phyloP scores from a whole-genome alignment of 2,329 filamentous ascomycete species.

The Exophiala lecanii-corni region DNA sequence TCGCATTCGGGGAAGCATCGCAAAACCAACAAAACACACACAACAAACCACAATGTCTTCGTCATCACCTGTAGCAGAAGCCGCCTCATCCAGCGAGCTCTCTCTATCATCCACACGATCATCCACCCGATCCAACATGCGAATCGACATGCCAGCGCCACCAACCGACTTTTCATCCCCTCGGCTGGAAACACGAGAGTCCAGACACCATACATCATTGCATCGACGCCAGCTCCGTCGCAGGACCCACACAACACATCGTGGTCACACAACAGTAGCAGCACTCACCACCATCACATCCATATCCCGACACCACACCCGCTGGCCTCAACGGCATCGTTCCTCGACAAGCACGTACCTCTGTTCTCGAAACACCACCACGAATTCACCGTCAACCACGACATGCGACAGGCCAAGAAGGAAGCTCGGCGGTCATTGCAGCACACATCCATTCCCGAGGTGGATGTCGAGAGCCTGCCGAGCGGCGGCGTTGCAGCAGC shows the following conservation, averaged over 20 bases:
- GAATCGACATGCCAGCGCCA: constrained; percentile 12
- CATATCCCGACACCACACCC: constrained; percentile 20
- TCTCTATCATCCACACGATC: constrained; percentile 7
- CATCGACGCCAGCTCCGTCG: constrained; percentile 9
- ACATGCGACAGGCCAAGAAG: constrained; percentile 10
- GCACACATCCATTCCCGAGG: constrained; percentile 14
- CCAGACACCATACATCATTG: constrained; percentile 7
- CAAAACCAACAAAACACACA: too few species aligned
- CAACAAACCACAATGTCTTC: not conserved
- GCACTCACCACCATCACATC: constrained; percentile 7
- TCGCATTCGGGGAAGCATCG: too few species aligned
- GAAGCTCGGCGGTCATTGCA: constrained; percentile 15
- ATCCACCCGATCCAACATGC: constrained; percentile 13
- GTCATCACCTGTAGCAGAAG: not conserved
- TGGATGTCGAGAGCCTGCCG: constrained; percentile 7
- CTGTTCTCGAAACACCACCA: constrained; percentile 19
- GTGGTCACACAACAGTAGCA: constrained; percentile 4
- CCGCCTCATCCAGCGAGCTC: constrained; percentile 1
- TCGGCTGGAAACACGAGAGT: too few species aligned
- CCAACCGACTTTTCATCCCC: constrained; percentile 9
- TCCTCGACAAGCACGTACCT: constrained; percentile 20
- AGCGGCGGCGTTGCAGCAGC: constrained; percentile 5
- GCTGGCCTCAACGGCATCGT: constrained; percentile 8
- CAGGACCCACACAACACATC: constrained; percentile 10
- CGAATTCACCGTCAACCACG: constrained; percentile 10